These are phyloP conservation scores for Bruguiera sexangula DNA, from an alignment of 345 rosid species.

Conservation along the genomic window DNA sequence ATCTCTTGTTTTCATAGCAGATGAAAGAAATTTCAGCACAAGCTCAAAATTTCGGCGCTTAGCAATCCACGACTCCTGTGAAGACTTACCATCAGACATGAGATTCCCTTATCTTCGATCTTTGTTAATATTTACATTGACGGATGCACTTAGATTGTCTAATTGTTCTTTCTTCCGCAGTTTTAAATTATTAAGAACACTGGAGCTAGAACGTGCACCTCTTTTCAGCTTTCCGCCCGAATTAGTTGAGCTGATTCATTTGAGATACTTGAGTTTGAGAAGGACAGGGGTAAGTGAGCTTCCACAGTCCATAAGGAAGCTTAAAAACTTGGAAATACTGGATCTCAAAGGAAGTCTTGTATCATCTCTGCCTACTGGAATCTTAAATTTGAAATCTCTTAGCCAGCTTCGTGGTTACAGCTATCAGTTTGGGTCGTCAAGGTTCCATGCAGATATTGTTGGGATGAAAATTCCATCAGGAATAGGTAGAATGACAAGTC, in stretches of 20 bases:
- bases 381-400: constrained; percentile 7
- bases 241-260: constrained; percentile 4
- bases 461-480: constrained; percentile 15
- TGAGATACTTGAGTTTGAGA: constrained; percentile 9
- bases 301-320: constrained; percentile 12
- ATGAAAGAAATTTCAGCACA: background rate
- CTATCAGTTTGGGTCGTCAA: background rate
- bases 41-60: constrained; percentile 5
- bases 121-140: background rate
- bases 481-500: constrained; percentile 9
- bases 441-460: background rate
- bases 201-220: background rate
- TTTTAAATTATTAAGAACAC: background rate
- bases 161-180: background rate
- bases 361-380: constrained; percentile 9
- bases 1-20: background rate
- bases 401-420: constrained; percentile 7
- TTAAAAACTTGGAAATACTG: constrained; percentile 12
- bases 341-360: constrained; percentile 6
- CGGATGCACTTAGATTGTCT: background rate
- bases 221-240: background rate
- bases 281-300: constrained; percentile 4
- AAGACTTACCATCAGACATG: background rate
- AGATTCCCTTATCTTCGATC: constrained; percentile 9
- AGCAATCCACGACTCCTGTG: background rate